Base-by-base conservation (phyloP, 1,284 basidiomycete species). In the Termitomyces sp. region DNA sequence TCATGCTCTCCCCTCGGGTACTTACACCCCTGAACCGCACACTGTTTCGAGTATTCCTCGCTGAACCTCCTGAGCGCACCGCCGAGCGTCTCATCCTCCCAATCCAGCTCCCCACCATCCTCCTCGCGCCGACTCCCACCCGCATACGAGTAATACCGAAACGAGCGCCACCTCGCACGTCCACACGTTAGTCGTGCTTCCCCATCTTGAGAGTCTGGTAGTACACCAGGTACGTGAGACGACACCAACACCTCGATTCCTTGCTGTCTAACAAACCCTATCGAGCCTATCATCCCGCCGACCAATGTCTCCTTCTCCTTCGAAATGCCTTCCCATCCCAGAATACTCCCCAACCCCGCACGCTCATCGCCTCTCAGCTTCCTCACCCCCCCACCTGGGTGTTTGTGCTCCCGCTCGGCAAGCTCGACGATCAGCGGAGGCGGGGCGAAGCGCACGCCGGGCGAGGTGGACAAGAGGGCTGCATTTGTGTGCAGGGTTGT, bases 221-320 rank as follows among this genome's bases (percentile, higher is more conserved):
- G 16, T 1, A 39, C 33, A 39, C 30, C 18, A 6, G 70, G 72
- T 4, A 79, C 67, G 57, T 78, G 72, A 34, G 72, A 68, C n/a
- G 76, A 75, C 49, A 76, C 75, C n/a, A 86, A 64, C 10, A 81
- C 69, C 2, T 78, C 78, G 14, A 87, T 66, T 24, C 71, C 73
- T 61, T 88, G 85, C 34, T 84, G 82, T 28, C 76, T 66, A 26
- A 82, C 69, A 55, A 88, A 86, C 8, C 82, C 81, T 3, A 61
- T 7, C 1, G 72, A 68, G 3, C 81, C 81, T 6, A 65, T 59
- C 77, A 85, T 78, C 3, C 74, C 76, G n/a, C 62, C 68, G 1
- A 73, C 77, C 10, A 24, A 24, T 2, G 21, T 24, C 21, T 24
- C 21, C 1, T 67, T 60, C 10, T 73, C 74, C 57, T 72, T 33